phyloP scores from a whole-genome alignment of 345 rosid genomes.

The Combretum micranthum region DNA sequence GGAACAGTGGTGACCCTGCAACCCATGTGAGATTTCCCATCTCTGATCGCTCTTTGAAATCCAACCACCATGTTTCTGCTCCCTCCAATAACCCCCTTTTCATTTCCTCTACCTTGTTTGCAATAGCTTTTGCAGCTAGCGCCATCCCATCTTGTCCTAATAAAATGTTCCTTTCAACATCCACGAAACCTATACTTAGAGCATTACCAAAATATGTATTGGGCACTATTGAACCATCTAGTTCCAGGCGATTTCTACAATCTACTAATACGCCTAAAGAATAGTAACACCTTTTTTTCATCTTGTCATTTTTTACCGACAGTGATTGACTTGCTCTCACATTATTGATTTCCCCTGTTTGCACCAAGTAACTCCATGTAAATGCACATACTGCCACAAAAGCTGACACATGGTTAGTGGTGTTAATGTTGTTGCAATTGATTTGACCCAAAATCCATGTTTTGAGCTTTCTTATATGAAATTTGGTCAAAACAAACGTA shows the following conservation, averaged over 20 bases:
- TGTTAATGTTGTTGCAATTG: background rate
- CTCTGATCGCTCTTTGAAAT: background rate
- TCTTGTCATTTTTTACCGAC: background rate
- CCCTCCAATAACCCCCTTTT: background rate
- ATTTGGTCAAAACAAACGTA: background rate
- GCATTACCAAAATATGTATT: background rate
- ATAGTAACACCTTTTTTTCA: background rate
- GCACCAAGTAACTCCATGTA: background rate
- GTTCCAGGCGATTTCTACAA: background rate
- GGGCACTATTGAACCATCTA: background rate
- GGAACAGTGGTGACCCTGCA: background rate
- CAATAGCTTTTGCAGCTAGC: conserved; percentile 1
- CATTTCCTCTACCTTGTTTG: background rate
- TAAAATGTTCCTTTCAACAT: background rate
- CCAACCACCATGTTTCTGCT: background rate
- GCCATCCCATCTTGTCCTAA: background rate
- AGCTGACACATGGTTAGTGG: background rate
- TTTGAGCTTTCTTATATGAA: background rate
- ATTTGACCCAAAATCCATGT: background rate
- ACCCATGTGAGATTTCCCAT: background rate
- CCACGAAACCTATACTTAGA: background rate
- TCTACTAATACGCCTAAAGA: background rate
- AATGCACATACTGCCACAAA: background rate
- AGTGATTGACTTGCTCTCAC: background rate
- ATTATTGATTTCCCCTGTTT: background rate